A percentile compares a stretch with the other conserved stretches of the same genome.
Evolutionary conservation across 345 rosid species (phyloP).

Genomic region (Sonneratia caseolaris): DNA sequence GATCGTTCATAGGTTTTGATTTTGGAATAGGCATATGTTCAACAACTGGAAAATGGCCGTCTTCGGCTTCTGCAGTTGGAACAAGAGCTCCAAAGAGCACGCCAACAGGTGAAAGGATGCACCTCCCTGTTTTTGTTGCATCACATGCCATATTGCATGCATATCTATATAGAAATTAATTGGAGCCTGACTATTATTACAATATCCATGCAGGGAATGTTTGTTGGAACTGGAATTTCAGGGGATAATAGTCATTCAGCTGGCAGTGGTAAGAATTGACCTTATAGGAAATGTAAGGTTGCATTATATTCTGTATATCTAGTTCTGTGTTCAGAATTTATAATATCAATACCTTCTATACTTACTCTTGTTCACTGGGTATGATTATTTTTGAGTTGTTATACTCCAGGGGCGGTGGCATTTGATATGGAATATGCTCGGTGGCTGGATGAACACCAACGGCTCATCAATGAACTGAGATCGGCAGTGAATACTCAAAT

Average conservation of each 20-base stretch:
- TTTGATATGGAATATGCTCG: conserved; percentile 75
- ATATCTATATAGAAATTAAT: not conserved
- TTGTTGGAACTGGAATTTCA: conserved; percentile 34
- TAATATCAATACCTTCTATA: not conserved
- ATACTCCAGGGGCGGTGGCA: conserved; percentile 49
- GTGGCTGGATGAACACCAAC: conserved; percentile 89
- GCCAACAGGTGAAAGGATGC: conserved; percentile 50
- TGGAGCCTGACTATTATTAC: not conserved
- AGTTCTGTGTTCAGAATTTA: too few species aligned
- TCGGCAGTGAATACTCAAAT: conserved; percentile 53
- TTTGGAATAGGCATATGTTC: conserved; percentile 82
- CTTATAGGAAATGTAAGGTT: not conserved
- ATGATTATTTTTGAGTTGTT: not conserved
- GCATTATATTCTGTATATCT: not conserved
- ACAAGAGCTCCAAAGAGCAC: conserved; percentile 72
- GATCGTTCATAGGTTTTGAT: conserved; percentile 37
- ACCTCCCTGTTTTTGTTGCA: not conserved
- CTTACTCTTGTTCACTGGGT: not conserved
- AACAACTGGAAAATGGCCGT: conserved; percentile 76
- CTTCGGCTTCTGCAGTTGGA: conserved; percentile 61
- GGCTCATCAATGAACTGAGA: conserved; percentile 61
- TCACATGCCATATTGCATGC: not conserved
- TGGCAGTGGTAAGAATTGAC: conserved; percentile 44
- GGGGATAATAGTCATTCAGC: conserved; percentile 34
- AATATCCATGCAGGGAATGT: conserved; percentile 35